Evolutionary conservation across 2,329 filamentous ascomycete species (phyloP).

Genomic region (Xylariaceae sp.): DNA sequence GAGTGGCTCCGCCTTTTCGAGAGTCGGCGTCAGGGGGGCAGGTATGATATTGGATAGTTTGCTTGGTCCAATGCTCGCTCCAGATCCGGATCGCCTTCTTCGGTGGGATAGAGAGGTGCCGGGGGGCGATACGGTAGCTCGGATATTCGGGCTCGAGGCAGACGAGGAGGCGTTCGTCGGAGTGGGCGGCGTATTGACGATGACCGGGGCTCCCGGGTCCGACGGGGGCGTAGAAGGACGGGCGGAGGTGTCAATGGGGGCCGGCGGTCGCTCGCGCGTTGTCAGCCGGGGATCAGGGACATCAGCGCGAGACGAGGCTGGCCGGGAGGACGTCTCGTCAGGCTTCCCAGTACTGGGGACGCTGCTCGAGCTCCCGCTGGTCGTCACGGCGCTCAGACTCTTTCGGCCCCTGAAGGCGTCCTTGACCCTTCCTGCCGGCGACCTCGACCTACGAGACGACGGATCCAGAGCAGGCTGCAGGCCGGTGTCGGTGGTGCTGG

Average conservation of each 20-base stretch:
- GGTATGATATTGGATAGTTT: slow-evolving; percentile 74
- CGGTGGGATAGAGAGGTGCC: slow-evolving; percentile 67
- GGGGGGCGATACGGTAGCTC: slow-evolving; percentile 54
- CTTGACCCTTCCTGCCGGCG: slow-evolving; percentile 63
- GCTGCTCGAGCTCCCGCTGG: slow-evolving; percentile 31
- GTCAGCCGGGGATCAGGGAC: slow-evolving; percentile 14
- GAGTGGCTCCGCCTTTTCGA: slow-evolving; percentile 51
- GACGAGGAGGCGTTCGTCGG: slow-evolving; percentile 39
- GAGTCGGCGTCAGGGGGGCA: slow-evolving; percentile 66
- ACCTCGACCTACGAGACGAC: slow-evolving; percentile 51
- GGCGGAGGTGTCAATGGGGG: slow-evolving; percentile 15
- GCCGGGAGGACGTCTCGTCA: slow-evolving; percentile 9
- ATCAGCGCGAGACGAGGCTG: slow-evolving; percentile 13
- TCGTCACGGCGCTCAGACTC: slow-evolving; percentile 35
- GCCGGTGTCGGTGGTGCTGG: slow-evolving; percentile 27
- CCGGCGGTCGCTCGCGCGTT: slow-evolving; percentile 13
- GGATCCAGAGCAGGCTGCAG: slow-evolving; percentile 36
- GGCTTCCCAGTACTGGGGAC: no score
- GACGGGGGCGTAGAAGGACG: slow-evolving; percentile 42
- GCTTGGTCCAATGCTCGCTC: slow-evolving; percentile 58
- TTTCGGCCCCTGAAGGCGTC: slow-evolving; percentile 61
- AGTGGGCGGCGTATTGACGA: slow-evolving; percentile 61
- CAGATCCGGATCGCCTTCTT: slow-evolving; percentile 45
- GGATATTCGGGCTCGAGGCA: slow-evolving; percentile 26
- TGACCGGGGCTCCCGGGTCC: slow-evolving; percentile 41